phyloP scores from a whole-genome alignment of 495 filamentous ascomycete species.

The Penicillium canariense region DNA sequence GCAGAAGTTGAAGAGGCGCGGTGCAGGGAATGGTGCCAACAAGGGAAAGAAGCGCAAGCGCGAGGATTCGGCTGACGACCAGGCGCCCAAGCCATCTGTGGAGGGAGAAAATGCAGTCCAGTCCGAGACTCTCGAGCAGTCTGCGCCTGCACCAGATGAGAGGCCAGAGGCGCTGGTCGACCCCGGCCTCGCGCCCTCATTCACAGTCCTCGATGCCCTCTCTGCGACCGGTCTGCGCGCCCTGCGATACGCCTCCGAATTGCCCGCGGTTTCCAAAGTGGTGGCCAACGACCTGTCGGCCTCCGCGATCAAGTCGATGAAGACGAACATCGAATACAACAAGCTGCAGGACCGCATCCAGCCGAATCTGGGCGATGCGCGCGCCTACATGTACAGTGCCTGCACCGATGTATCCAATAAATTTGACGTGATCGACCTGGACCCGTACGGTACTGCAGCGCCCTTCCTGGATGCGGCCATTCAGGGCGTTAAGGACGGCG shows the following conservation, averaged over 20 bases:
- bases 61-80: constrained; percentile 24
- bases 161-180: constrained; percentile 8
- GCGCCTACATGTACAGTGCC: constrained; percentile 84
- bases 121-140: constrained; percentile 11
- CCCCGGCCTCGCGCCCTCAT: constrained; percentile 28
- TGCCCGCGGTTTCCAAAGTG: constrained; percentile 75
- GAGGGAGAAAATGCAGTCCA: constrained; percentile 14
- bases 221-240: constrained; percentile 93
- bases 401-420: constrained; percentile 24
- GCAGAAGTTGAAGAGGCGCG: constrained; percentile 39
- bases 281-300: constrained; percentile 86
- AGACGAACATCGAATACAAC: constrained; percentile 81
- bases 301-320: constrained; percentile 76
- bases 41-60: constrained; percentile 53
- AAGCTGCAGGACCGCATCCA: constrained; percentile 64
- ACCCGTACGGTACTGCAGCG: constrained; percentile 90
- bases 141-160: background rate
- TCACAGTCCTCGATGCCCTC: constrained; percentile 89
- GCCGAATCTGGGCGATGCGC: constrained; percentile 73
- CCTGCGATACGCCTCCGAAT: constrained; percentile 85
- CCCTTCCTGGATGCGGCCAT: constrained; percentile 90
- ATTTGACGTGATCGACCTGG: constrained; percentile 94
- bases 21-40: constrained; percentile 34
- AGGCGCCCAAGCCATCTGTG: constrained; percentile 9
- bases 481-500: constrained; percentile 78